Base-by-base conservation (phyloP, 352 stramenopile species). In the Plasmopara halstedii region DNA sequence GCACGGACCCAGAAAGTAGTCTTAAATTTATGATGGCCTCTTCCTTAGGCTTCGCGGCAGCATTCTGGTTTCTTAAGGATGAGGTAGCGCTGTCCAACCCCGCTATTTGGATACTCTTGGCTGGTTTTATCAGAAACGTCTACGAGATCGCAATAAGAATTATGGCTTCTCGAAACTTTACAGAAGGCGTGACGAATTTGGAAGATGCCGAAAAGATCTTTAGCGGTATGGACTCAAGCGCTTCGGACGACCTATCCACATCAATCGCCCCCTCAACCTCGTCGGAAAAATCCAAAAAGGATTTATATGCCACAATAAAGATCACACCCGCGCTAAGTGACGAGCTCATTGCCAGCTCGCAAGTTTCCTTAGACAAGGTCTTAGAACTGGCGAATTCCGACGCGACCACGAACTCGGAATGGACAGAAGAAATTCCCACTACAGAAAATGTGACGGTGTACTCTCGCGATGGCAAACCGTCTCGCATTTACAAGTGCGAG, bases 31-130 rank as follows among this genome's bases (percentile, higher is more conserved):
- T 85, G 55, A 9, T 83, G 15, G 70, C 67, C 14, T 88, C 73
- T 6, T 70, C 73, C 27, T 58, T 79, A 4, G 74, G 69, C 25
- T 86, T 87, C 8, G 69, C 64, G 0, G 60, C 67, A 32, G 74
- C 78, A 1, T 86, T 90, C 20, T 90, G 73, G 73, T 88, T 88
- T 55, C 60, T 90, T 9, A 85, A 84, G 53, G 75, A 86, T 52
- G 75, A 88, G 31, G 76, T 90, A 22, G 67, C 75, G 26, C 56
- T 67, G 33, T 67, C 73, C 9, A 90, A 90, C 44, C 75, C 75
- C 3, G 78, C 78, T 13, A 64, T 88, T 15, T 90, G 76, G 73
- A 90, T 90, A 32, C 51, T 90, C 19, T 49, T 86, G 17, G 59
- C 63, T 4, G 78, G 73, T 0, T 84, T 88, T 22, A 36, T 78